Conservation (phyloP, 768 basidiomycete species). For the Pleurotus citrinopileatus region DNA sequence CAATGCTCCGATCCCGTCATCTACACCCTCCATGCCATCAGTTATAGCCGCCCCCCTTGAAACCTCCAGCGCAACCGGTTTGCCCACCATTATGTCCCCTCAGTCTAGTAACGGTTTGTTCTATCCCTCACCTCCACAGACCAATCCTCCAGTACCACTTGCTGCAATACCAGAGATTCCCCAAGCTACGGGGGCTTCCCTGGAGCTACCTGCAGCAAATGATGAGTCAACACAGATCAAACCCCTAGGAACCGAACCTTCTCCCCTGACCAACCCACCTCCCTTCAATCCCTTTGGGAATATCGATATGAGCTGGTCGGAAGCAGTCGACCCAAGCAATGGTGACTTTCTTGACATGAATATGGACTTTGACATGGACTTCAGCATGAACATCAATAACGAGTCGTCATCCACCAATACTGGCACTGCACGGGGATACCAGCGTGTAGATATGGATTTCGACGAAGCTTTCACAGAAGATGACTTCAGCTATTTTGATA, state of each 20-base stretch:
- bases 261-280: conserved; percentile 19
- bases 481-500: conserved; percentile 87
- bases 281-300: conserved; percentile 43
- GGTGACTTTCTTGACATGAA: conserved; percentile 41
- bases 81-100: not conserved
- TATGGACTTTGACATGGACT: conserved; percentile 24
- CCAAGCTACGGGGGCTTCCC: conserved; percentile 15
- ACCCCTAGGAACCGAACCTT: conserved; percentile 10
- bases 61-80: not conserved
- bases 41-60: conserved; percentile 12
- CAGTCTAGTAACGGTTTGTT: conserved; percentile 31
- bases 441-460: conserved; percentile 37
- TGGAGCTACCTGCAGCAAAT: conserved; percentile 2
- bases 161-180: conserved; percentile 23
- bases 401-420: conserved; percentile 26
- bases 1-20: conserved; percentile 17
- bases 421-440: conserved; percentile 25
- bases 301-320: conserved; percentile 39
- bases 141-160: conserved; percentile 28
- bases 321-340: conserved; percentile 45
- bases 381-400: conserved; percentile 26
- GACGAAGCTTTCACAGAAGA: conserved; percentile 79
- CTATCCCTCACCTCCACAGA: conserved; percentile 60
- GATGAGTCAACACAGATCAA: not conserved
- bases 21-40: conserved; percentile 13